These are phyloP conservation scores for Fusarium paranaense DNA, from an alignment of 2,329 filamentous ascomycete genomes.

Conservation along the genomic window DNA sequence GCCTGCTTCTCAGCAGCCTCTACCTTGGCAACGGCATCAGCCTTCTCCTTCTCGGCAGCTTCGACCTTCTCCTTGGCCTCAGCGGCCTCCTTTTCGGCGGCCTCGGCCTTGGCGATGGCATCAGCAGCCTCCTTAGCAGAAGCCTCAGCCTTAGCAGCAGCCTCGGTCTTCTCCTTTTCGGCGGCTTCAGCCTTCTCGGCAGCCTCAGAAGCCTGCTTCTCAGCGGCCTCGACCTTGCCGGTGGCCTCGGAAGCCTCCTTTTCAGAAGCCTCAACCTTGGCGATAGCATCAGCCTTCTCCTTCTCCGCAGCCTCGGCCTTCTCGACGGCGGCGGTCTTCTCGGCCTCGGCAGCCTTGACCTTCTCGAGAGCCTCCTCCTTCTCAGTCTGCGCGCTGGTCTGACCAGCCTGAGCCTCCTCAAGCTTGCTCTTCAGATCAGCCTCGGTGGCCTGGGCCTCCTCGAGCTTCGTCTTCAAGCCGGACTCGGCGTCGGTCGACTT, in stretches of 20 bases:
- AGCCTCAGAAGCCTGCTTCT: slow-evolving; percentile 29
- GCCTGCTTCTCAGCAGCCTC: slow-evolving; percentile 20
- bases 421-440: slow-evolving; percentile 35
- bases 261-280: neutral
- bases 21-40: slow-evolving; percentile 13
- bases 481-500: slow-evolving; percentile 18
- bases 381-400: slow-evolving; percentile 21
- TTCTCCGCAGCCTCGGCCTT: neutral
- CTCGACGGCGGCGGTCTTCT: neutral
- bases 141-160: neutral
- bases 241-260: slow-evolving; percentile 19
- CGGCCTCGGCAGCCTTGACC: neutral
- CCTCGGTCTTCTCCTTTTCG: neutral
- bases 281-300: neutral
- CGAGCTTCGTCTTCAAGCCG: slow-evolving; percentile 27
- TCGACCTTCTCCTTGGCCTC: slow-evolving; percentile 21
- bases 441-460: slow-evolving; percentile 22
- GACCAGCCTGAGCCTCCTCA: slow-evolving; percentile 31
- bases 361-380: slow-evolving; percentile 18
- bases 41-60: slow-evolving; percentile 29
- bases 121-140: neutral
- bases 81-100: neutral
- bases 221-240: neutral
- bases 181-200: neutral
- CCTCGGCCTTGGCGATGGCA: neutral